Percentiles rank a stretch among this genome's conserved stretches.
These are phyloP conservation scores for Dioscorea zingiberensis DNA, from an alignment of 106 monocot species.

Conservation along the genomic window DNA sequence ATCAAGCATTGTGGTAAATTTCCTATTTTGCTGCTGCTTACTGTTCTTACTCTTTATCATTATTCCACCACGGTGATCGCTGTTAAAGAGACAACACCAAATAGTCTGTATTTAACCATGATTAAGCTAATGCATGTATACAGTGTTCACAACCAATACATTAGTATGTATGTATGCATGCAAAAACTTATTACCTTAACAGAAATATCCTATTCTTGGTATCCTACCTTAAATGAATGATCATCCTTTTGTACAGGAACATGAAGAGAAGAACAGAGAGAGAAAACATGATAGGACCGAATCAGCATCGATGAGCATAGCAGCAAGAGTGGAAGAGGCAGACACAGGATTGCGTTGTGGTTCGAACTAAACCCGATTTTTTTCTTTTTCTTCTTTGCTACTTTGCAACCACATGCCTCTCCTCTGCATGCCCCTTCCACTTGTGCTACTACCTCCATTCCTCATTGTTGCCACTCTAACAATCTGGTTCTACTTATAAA, in stretches of 20 bases:
- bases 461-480: no score
- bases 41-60: not conserved
- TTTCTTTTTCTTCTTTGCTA: not conserved
- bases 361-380: not conserved
- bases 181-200: not conserved
- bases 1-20: not conserved
- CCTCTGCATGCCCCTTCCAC: constrained; percentile 14
- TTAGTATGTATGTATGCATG: not conserved
- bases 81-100: not conserved
- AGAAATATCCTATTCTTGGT: no score
- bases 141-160: no score
- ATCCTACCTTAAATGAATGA: no score
- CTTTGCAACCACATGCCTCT: not conserved
- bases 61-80: not conserved
- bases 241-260: no score
- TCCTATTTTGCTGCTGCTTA: not conserved
- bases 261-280: no score
- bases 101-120: not conserved
- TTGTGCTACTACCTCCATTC: not conserved
- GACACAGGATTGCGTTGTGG: not conserved
- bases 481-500: no score
- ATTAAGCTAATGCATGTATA: no score
- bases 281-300: not conserved
- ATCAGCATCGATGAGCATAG: not conserved
- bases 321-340: constrained; percentile 4